A percentile compares a stretch with the other conserved stretches of the same genome.
These are phyloP conservation scores for Uncinocarpus reesii DNA, from an alignment of 2,329 filamentous ascomycete species.

Conservation along the genomic window DNA sequence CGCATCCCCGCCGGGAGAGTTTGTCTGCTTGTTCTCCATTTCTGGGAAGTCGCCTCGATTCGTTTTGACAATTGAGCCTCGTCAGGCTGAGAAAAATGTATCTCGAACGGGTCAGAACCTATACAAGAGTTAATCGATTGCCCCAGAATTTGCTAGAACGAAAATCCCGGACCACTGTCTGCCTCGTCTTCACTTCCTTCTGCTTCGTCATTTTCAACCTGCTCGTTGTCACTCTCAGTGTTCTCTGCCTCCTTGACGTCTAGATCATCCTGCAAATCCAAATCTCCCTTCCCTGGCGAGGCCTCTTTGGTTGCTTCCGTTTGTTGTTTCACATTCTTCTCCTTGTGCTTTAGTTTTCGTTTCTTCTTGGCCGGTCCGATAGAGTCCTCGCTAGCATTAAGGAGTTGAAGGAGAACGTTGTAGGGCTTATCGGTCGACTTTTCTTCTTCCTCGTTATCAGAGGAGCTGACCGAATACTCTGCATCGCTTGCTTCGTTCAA, in stretches of 20 bases:
- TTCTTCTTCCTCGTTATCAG: constrained; percentile 38
- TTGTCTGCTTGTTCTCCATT: constrained; percentile 40
- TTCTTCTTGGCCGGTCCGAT: constrained; percentile 42
- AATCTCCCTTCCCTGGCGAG: constrained; percentile 35
- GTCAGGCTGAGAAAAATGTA: constrained; percentile 63
- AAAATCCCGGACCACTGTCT: constrained; percentile 7
- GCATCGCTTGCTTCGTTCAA: constrained; percentile 21
- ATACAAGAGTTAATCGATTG: neutral
- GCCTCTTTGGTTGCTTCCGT: constrained; percentile 22
- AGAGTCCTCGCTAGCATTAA: constrained; percentile 36
- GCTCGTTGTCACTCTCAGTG: constrained; percentile 29
- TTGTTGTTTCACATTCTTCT: constrained; percentile 8
- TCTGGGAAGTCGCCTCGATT: constrained; percentile 38
- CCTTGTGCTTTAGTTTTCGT: constrained; percentile 40
- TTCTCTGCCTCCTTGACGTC: constrained; percentile 43
- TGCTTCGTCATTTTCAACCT: constrained; percentile 26
- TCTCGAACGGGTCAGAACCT: constrained; percentile 61
- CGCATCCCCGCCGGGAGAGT: constrained; percentile 26
- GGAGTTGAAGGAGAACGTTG: constrained; percentile 46
- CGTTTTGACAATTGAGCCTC: constrained; percentile 48
- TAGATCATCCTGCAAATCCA: constrained; percentile 17
- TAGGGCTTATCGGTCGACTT: constrained; percentile 39
- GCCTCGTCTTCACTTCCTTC: constrained; percentile 28
- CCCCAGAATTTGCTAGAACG: neutral
- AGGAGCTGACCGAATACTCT: constrained; percentile 22